Evolutionary conservation across 1,284 basidiomycete genomes (phyloP).

Genomic region (Malassezia furfur): DNA sequence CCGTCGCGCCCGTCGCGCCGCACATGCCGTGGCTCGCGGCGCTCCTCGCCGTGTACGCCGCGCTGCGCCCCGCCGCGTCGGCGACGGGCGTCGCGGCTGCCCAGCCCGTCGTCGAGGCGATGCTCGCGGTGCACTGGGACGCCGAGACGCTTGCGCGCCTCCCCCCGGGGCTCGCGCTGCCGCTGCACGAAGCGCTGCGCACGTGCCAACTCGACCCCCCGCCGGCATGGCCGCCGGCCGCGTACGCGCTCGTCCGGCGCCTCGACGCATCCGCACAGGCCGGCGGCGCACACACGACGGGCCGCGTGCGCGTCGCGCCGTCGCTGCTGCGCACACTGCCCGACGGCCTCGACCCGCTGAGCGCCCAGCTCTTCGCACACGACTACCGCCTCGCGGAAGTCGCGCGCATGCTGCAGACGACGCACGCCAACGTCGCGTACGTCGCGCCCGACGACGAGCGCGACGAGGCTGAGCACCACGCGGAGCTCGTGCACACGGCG

Average conservation of each 20-base stretch:
- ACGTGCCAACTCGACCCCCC: constrained; percentile 70
- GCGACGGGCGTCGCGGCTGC: background rate
- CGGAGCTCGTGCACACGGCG: constrained; percentile 11
- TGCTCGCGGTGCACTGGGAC: constrained; percentile 56
- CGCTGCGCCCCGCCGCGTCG: background rate
- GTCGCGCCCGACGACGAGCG: constrained; percentile 27
- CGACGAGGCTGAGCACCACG: constrained; percentile 23
- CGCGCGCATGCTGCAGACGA: constrained; percentile 36
- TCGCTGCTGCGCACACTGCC: constrained; percentile 18
- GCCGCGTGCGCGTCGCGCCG: constrained; percentile 9
- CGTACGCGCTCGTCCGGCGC: constrained; percentile 67
- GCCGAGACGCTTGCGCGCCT: constrained; percentile 53
- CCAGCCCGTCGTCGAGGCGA: constrained; percentile 55
- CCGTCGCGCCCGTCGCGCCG: background rate
- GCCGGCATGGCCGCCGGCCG: constrained; percentile 60
- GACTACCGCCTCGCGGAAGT: constrained; percentile 43
- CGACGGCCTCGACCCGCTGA: constrained; percentile 31
- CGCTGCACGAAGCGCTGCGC: constrained; percentile 69
- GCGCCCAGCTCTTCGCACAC: constrained; percentile 30
- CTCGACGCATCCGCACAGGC: constrained; percentile 58
- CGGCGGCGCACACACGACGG: constrained; percentile 7
- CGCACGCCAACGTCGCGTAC: constrained; percentile 21
- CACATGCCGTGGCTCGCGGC: background rate
- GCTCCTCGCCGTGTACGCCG: constrained; percentile 5
- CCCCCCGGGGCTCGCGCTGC: constrained; percentile 65